A percentile compares a stretch with the other conserved stretches of the same genome.
Conservation (phyloP, 441 rosid genomes). For the Adansonia grandidieri region DNA sequence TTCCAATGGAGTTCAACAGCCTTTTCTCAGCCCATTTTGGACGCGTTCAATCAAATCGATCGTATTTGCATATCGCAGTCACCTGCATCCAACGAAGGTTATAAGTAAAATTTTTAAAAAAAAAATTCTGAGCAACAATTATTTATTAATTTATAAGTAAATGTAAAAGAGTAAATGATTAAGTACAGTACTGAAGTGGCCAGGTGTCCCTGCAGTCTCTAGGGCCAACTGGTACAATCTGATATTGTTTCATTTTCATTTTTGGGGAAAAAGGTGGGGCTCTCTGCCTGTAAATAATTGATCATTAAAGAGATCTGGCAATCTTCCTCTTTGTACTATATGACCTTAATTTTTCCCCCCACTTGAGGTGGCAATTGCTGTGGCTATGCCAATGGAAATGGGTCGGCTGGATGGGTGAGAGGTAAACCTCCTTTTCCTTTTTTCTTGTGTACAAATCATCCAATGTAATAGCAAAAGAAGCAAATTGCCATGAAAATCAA, state of each 20-base stretch:
- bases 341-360: background rate
- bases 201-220: background rate
- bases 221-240: conserved; percentile 3
- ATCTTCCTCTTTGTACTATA: conserved; percentile 6
- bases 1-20: background rate
- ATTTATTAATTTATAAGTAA: background rate
- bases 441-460: background rate
- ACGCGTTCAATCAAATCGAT: background rate
- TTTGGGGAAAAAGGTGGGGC: background rate
- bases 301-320: conserved; percentile 16
- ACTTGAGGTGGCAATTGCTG: conserved; percentile 1
- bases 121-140: background rate
- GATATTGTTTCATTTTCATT: conserved; percentile 9
- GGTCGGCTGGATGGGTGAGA: background rate
- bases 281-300: conserved; percentile 7
- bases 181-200: background rate
- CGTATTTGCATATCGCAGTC: too few species aligned
- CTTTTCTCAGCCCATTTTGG: background rate
- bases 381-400: background rate
- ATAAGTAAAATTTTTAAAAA: background rate
- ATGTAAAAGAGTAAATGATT: background rate
- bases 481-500: background rate
- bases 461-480: background rate
- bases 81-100: too few species aligned
- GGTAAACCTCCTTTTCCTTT: background rate